These are phyloP conservation scores for Ophiostoma novo-ulmi DNA, from an alignment of 2,329 filamentous ascomycete species.

Conservation along the genomic window DNA sequence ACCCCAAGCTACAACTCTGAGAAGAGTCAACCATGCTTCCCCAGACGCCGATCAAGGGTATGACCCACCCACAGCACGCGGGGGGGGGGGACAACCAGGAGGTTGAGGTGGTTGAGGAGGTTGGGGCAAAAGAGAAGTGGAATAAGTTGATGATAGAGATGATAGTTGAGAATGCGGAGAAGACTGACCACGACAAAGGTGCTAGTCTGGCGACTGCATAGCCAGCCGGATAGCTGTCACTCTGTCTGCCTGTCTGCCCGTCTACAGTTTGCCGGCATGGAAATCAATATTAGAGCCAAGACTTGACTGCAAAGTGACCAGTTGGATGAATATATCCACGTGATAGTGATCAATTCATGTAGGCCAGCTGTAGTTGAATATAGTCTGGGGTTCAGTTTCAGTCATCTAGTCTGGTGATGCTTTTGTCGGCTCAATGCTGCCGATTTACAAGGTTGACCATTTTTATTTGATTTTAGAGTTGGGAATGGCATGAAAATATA, in stretches of 20 bases:
- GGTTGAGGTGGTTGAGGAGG: background rate
- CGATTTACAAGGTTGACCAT: background rate
- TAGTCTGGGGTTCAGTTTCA: background rate
- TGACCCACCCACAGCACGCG: background rate
- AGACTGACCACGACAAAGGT: background rate
- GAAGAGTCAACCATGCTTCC: background rate
- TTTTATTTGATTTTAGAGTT: no score
- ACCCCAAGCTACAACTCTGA: background rate
- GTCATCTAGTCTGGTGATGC: background rate
- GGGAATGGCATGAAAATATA: no score
- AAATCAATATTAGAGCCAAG: slow-evolving; percentile 2
- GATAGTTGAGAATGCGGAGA: background rate
- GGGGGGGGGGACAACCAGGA: background rate
- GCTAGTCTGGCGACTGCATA: background rate
- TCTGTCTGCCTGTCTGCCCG: background rate
- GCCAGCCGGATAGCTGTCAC: no score
- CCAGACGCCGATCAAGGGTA: background rate
- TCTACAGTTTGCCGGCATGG: background rate
- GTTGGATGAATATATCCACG: background rate
- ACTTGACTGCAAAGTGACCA: background rate
- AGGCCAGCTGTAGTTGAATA: background rate
- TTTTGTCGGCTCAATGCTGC: background rate
- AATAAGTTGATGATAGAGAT: background rate
- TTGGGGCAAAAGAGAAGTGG: background rate
- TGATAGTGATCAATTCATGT: background rate